Base-by-base conservation (phyloP, 2,329 filamentous ascomycete species). In the Ophiostoma tasmaniense region DNA sequence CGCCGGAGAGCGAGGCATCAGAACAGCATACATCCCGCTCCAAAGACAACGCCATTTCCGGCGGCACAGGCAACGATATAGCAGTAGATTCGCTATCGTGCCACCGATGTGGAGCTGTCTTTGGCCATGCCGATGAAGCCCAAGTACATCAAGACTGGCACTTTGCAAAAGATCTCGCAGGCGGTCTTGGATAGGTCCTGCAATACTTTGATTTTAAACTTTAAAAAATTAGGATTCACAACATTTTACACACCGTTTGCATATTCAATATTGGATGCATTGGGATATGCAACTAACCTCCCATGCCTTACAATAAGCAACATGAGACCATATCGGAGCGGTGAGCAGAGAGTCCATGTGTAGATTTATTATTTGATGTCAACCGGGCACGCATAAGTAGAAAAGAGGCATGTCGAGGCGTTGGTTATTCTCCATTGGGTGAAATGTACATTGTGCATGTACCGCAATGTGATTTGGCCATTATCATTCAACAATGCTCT, bases 91-190 rank as follows among this genome's bases (percentile, higher is more conserved):
- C 30, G 30, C 61, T 67, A 2, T 52, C 50, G 42, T 67, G 66
- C n/a, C 42, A 28, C n/a, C 66, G 50, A 10, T 65, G 61, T 55
- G 64, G 28, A 66, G 50, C 69, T 83, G 89, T 20, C n/a, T 81
- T 95, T 42, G 81, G 83, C 14, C 80, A 82, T 52, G 76, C 81
- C 33, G 85, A 89, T 69, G 84, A 85, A 73, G 76, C 87, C 64
- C 85, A 88, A 73, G 93, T 91, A 78, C 95, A 99, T 77, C 83
- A 89, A 68, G 95, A 99, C 77, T 98, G 93, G 89, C 95, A 99
- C 79, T 90, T 97, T 79, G 95, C 95, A 64, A 92, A 91, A 79
- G 90, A 94, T 74, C 83, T 99, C 5, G 37, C 39, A 22, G 13
- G 20, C 8, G 25, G n/a, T 61, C 39, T 50, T 25, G 22, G 17